phyloP scores from a whole-genome alignment of 1,284 basidiomycete species.

The Irpex sp. region DNA sequence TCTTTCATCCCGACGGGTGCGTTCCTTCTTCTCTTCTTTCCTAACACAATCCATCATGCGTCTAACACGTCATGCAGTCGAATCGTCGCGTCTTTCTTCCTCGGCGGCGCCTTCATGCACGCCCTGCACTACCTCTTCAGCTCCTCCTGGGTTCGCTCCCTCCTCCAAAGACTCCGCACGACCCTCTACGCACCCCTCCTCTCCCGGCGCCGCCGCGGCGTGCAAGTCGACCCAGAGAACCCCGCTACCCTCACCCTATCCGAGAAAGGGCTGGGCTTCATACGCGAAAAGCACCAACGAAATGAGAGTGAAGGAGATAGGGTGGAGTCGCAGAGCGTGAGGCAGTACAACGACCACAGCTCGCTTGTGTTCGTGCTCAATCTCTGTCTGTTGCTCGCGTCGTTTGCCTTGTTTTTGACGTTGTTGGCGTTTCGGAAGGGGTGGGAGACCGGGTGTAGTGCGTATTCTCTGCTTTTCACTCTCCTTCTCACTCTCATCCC shows the following conservation, averaged over 20 bases:
- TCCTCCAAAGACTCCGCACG: constrained; percentile 13
- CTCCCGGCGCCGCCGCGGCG: constrained; percentile 2
- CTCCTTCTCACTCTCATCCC: too few relatives aligned
- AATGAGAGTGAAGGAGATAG: not conserved
- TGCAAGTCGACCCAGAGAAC: constrained; percentile 7
- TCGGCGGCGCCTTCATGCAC: constrained; percentile 47
- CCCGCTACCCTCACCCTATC: not conserved
- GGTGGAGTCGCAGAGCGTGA: constrained; percentile 9
- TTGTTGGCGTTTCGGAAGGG: constrained; percentile 32
- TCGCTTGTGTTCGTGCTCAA: constrained; percentile 38
- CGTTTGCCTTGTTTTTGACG: constrained; percentile 40
- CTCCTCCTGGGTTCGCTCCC: constrained; percentile 24
- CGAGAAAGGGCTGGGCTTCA: constrained; percentile 6
- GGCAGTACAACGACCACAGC: constrained; percentile 19
- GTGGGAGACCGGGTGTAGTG: constrained; percentile 37
- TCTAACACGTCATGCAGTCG: too few relatives aligned
- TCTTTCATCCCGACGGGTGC: constrained; percentile 12
- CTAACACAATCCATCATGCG: too few relatives aligned
- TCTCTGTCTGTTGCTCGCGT: constrained; percentile 41
- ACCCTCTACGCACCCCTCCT: constrained; percentile 4
- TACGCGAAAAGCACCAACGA: not conserved
- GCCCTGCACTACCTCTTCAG: constrained; percentile 34
- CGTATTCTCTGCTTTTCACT: too few relatives aligned
- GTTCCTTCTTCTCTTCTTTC: not conserved
- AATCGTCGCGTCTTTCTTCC: constrained; percentile 41